A percentile compares a stretch with the other conserved stretches of the same genome.
Conservation (phyloP, 2,329 filamentous ascomycete genomes). For the Apiospora koreana region DNA sequence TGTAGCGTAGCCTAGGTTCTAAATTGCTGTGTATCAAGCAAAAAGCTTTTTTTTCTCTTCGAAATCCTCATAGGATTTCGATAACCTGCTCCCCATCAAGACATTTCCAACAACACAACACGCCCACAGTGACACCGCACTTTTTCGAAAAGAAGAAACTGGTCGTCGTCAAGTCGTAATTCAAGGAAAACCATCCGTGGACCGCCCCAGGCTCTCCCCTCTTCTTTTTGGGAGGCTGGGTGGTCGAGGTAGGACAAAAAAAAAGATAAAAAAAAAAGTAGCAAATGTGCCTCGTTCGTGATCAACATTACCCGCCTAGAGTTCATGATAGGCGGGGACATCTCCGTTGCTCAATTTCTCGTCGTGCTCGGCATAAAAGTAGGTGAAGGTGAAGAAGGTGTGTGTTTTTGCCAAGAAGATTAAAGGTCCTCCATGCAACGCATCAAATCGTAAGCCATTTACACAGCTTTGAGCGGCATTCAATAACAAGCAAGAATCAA, state of each 20-base stretch:
- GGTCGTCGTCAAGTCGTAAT: conserved; percentile 37
- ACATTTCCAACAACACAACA: conserved; percentile 38
- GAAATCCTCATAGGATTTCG: neutral
- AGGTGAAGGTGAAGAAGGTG: conserved; percentile 16
- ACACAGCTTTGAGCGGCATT: conserved; percentile 33
- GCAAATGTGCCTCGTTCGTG: conserved; percentile 30
- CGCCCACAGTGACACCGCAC: conserved; percentile 37
- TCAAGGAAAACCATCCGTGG: conserved; percentile 31
- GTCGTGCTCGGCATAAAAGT: conserved; percentile 30
- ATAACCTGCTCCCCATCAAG: conserved; percentile 17
- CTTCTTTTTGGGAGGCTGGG: conserved; percentile 20
- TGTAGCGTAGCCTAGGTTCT: conserved; percentile 9
- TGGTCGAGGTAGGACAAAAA: conserved; percentile 12
- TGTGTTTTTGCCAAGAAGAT: conserved; percentile 27
- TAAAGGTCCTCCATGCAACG: conserved; percentile 34
- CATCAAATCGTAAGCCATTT: conserved; percentile 37
- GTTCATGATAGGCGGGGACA: conserved; percentile 31
- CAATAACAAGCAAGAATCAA: conserved; percentile 34
- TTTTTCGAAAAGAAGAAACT: conserved; percentile 37
- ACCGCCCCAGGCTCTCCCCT: conserved; percentile 22
- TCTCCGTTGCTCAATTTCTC: conserved; percentile 33
- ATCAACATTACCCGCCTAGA: conserved; percentile 36
- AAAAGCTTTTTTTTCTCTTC: neutral
- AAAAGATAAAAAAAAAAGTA: conserved; percentile 11
- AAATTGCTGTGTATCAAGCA: conserved; percentile 12